phyloP scores from a whole-genome alignment of 306 rosid genomes.

The Acmispon strigosus region DNA sequence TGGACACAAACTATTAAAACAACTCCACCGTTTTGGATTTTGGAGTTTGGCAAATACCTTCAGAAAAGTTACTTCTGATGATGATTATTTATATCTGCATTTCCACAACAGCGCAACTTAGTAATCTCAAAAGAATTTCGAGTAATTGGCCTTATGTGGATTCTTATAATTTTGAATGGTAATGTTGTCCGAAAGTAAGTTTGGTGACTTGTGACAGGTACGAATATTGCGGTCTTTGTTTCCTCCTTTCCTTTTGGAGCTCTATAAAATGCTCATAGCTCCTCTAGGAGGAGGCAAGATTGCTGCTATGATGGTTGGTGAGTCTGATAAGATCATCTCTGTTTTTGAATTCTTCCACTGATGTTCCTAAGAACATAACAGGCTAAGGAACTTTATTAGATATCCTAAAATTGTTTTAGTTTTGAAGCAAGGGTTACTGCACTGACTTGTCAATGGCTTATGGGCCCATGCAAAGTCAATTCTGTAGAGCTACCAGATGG shows the following conservation, averaged over 20 bases:
- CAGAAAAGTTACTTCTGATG: not conserved
- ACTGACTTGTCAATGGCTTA: conserved; percentile 89
- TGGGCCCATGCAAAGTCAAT: conserved; percentile 79
- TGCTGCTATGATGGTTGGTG: conserved; percentile 91
- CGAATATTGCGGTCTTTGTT: conserved; percentile 65
- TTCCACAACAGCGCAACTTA: not conserved
- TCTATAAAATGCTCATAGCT: conserved; percentile 56
- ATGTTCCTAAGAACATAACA: not conserved
- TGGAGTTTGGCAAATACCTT: not conserved
- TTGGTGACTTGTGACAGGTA: conserved; percentile 38
- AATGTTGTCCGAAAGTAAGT: not conserved
- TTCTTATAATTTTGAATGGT: conserved; percentile 15
- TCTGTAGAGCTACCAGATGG: conserved; percentile 64
- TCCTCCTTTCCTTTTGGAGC: conserved; percentile 80
- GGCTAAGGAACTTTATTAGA: conserved; percentile 19
- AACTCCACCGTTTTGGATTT: not conserved
- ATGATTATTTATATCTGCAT: not conserved
- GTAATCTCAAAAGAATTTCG: not conserved
- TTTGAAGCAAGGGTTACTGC: conserved; percentile 94
- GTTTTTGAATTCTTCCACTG: not conserved
- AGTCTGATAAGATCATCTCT: conserved; percentile 26
- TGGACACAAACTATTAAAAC: not conserved
- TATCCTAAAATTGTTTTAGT: conserved; percentile 16
- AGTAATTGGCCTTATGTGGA: not conserved
- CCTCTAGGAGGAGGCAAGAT: conserved; percentile 79